A percentile compares a stretch with the other conserved stretches of the same genome.
Evolutionary conservation across 352 stramenopile genomes (phyloP).

Genomic region (Thraustochytrium sp.): DNA sequence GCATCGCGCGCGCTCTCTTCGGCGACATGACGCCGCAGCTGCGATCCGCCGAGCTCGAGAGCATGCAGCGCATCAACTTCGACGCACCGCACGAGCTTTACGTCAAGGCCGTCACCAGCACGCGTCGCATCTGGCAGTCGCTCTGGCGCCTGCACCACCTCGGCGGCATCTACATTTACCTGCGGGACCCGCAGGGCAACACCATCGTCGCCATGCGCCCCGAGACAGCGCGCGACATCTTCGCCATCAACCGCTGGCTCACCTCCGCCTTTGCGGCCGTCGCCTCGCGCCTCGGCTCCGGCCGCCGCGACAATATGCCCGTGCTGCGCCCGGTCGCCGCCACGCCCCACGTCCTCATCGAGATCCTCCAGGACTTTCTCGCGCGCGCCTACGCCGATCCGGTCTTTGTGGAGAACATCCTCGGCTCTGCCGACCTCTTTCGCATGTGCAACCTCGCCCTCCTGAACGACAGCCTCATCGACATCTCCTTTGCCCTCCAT

Average conservation of each 20-base stretch:
- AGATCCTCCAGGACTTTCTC: conserved; percentile 19
- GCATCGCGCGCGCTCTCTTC: conserved; percentile 2
- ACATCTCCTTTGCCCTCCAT: conserved; percentile 5
- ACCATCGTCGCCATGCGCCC: not conserved
- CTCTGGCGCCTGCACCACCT: conserved; percentile 22
- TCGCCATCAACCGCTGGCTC: not conserved
- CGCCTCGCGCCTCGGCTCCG: not conserved
- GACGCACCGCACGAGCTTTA: conserved; percentile 20
- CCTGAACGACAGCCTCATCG: conserved; percentile 1
- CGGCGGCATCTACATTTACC: conserved; percentile 12
- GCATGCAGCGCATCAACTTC: conserved; percentile 27
- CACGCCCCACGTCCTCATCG: conserved; percentile 8
- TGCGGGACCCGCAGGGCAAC: not conserved
- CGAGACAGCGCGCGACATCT: not conserved
- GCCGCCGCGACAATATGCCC: not conserved
- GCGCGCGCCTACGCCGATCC: not conserved
- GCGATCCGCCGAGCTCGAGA: conserved; percentile 14
- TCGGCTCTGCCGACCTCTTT: not conserved
- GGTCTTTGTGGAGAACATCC: not conserved
- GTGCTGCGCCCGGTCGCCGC: conserved; percentile 11
- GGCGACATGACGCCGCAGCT: not conserved
- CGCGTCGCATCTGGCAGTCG: not conserved
- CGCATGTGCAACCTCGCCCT: conserved; percentile 2
- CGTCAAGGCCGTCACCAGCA: conserved; percentile 1
- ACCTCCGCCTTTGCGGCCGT: not conserved